These are phyloP conservation scores for Dryadomyces sulphureus DNA, from an alignment of 2,329 filamentous ascomycete species.

Conservation along the genomic window DNA sequence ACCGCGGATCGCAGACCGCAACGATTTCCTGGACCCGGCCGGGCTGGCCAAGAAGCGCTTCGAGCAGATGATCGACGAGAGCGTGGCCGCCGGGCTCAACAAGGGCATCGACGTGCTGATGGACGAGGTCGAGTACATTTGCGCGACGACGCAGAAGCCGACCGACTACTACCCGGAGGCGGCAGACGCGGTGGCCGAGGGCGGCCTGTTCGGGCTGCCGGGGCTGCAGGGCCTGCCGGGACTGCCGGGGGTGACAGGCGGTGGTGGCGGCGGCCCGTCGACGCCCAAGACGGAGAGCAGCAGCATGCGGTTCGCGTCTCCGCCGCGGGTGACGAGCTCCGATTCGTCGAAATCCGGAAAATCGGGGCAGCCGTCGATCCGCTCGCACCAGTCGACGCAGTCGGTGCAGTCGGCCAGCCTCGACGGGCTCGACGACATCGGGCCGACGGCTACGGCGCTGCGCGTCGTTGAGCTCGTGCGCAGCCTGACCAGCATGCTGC, in stretches of 20 bases:
- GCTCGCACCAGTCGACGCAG: too few species aligned
- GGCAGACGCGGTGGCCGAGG: conserved; percentile 16
- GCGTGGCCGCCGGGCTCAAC: conserved; percentile 86
- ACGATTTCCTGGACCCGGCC: conserved; percentile 86
- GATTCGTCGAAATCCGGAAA: too few species aligned
- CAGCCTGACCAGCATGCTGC: conserved; percentile 81
- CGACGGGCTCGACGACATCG: conserved; percentile 20
- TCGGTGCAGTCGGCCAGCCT: too few species aligned
- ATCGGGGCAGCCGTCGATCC: too few species aligned
- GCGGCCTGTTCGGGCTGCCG: conserved; percentile 6
- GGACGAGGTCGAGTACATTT: conserved; percentile 94
- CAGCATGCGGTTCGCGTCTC: neutral
- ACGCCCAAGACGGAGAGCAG: conserved; percentile 9
- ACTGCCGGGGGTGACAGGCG: conserved; percentile 17
- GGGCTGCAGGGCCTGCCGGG: conserved; percentile 11
- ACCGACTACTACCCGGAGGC: conserved; percentile 75
- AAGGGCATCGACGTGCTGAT: conserved; percentile 97
- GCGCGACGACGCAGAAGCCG: conserved; percentile 71
- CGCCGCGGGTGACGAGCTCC: neutral
- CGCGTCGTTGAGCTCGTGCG: conserved; percentile 75
- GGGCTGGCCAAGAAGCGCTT: conserved; percentile 96
- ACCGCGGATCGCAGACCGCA: conserved; percentile 71
- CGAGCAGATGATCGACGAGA: conserved; percentile 96
- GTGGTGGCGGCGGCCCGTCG: conserved; percentile 15
- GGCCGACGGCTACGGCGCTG: conserved; percentile 64